Conservation (phyloP, 306 rosid genomes). For the Herpetospermum pedunculosum region DNA sequence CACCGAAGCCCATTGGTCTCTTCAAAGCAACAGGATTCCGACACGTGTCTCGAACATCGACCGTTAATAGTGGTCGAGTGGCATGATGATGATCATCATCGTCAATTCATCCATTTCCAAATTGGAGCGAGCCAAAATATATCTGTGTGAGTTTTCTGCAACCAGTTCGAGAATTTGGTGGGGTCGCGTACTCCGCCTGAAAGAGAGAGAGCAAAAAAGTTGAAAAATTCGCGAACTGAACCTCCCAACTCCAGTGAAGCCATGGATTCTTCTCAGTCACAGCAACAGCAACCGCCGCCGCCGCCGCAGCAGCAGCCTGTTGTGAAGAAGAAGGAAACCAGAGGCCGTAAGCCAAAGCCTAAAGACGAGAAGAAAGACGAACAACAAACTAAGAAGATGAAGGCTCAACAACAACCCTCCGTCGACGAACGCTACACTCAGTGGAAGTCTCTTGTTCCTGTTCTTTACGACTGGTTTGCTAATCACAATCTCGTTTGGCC, state of each 20-base stretch:
- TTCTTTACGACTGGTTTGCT: constrained; percentile 92
- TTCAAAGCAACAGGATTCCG: neutral
- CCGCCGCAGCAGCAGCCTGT: neutral
- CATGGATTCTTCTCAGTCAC: constrained; percentile 47
- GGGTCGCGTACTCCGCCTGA: neutral
- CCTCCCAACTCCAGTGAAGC: neutral
- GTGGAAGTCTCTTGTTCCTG: constrained; percentile 83
- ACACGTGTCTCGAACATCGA: neutral
- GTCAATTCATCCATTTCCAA: neutral
- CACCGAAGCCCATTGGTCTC: no score
- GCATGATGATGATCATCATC: neutral
- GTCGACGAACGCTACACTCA: constrained; percentile 74
- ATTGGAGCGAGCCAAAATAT: neutral
- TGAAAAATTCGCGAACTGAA: neutral
- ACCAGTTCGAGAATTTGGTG: neutral
- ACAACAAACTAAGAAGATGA: constrained; percentile 28
- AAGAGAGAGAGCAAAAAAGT: neutral
- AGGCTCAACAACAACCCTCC: constrained; percentile 42
- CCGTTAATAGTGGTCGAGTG: neutral
- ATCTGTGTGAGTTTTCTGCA: neutral
- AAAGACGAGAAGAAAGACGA: constrained; percentile 70
- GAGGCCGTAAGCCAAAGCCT: constrained; percentile 79
- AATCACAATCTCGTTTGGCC: constrained; percentile 97
- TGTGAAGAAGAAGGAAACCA: constrained; percentile 73
- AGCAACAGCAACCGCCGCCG: neutral